Conservation (phyloP, 352 stramenopile species). For the Pythium brassicae region DNA sequence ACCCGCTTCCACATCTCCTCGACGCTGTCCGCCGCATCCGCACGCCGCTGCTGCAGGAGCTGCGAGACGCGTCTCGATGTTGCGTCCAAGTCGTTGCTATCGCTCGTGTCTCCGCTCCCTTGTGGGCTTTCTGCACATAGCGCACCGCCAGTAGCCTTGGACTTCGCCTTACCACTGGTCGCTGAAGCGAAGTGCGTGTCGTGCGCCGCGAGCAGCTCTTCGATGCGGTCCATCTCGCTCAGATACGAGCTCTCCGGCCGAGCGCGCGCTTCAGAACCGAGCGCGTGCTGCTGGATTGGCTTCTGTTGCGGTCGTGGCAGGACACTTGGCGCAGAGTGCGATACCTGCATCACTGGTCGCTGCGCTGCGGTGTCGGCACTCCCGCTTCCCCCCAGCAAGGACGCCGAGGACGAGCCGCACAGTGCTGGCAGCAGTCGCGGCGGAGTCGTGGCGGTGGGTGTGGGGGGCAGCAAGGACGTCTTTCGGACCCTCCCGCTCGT, state of each 20-base stretch:
- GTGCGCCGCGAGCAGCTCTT: constrained; percentile 38
- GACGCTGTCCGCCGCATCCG: constrained; percentile 19
- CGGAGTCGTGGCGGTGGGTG: background rate
- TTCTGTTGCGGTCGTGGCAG: background rate
- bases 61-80: constrained; percentile 7
- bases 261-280: background rate
- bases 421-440: constrained; percentile 12
- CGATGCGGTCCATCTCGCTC: constrained; percentile 48
- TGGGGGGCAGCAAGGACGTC: background rate
- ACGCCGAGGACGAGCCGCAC: background rate
- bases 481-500: constrained; percentile 8
- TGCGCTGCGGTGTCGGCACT: background rate
- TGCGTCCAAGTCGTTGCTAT: background rate
- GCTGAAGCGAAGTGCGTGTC: constrained; percentile 10
- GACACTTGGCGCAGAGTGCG: constrained; percentile 7
- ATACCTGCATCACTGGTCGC: constrained; percentile 1
- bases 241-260: constrained; percentile 34
- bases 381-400: background rate
- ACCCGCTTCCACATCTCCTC: constrained; percentile 65
- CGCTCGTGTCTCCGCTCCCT: background rate
- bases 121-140: background rate
- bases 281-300: too few relatives aligned
- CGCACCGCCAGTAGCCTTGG: background rate
- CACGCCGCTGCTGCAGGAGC: constrained; percentile 12
- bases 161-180: constrained; percentile 7